These are phyloP conservation scores for Vaccinium vitisidaea DNA, from an alignment of 148 eudicot genomes.

Conservation along the genomic window DNA sequence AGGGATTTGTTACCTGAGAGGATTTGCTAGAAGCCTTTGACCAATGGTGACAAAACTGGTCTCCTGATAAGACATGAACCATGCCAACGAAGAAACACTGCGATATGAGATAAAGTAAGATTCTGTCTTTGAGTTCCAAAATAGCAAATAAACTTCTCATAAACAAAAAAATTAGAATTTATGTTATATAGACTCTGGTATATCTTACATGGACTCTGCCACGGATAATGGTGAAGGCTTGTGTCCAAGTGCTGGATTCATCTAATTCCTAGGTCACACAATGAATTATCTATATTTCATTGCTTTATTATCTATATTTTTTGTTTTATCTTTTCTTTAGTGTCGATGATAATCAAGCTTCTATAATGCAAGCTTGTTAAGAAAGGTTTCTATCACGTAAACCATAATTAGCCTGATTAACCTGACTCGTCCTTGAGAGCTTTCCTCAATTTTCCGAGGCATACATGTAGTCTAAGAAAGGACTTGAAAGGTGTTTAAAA, in stretches of 20 bases:
- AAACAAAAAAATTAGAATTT: neutral
- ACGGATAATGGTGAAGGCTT: neutral
- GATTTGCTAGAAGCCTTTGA: conserved; percentile 92
- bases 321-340: neutral
- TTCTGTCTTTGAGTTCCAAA: conserved; percentile 15
- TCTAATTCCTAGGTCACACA: neutral
- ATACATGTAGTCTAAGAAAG: neutral
- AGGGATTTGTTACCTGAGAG: conserved; percentile 61
- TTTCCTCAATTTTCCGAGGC: neutral
- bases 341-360: neutral
- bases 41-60: conserved; percentile 96
- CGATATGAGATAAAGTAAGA: conserved; percentile 14
- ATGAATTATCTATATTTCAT: neutral
- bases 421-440: neutral
- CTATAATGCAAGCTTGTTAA: neutral
- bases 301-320: neutral
- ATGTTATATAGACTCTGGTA: neutral
- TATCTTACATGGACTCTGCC: neutral
- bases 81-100: conserved; percentile 95
- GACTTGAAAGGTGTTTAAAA: neutral
- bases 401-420: neutral
- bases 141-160: neutral
- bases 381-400: neutral
- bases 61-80: conserved; percentile 99
- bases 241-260: neutral